phyloP scores from a whole-genome alignment of 805 yeast species.

The Starmerella bacillaris region DNA sequence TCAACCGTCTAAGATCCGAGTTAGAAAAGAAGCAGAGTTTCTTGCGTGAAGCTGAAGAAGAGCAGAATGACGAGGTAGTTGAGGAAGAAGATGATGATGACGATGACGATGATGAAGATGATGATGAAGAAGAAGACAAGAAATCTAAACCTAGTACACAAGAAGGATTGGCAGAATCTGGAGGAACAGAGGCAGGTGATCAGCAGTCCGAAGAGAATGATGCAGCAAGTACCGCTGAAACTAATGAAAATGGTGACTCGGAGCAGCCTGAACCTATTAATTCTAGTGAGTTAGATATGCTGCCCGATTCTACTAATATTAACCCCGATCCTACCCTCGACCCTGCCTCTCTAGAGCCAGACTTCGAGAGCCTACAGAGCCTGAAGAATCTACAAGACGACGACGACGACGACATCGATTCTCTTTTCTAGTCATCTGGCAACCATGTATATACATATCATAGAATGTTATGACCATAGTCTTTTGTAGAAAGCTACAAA shows the following conservation, averaged over 20 bases:
- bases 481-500: too few relatives aligned
- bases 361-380: slow-evolving; percentile 1
- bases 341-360: too few relatives aligned
- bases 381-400: slow-evolving; percentile 13
- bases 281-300: too few relatives aligned
- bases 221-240: not conserved
- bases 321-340: too few relatives aligned
- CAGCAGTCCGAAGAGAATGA: not conserved
- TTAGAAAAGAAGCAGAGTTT: slow-evolving; percentile 63
- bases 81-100: slow-evolving; percentile 14
- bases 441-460: too few relatives aligned
- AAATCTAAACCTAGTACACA: slow-evolving; percentile 12
- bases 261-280: too few relatives aligned
- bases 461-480: too few relatives aligned
- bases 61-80: slow-evolving; percentile 15
- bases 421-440: slow-evolving; percentile 13
- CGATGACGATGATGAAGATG: slow-evolving; percentile 24
- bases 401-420: slow-evolving; percentile 22
- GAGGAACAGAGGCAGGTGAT: not conserved
- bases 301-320: too few relatives aligned
- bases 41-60: slow-evolving; percentile 26
- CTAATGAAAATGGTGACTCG: too few relatives aligned
- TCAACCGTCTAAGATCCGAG: slow-evolving; percentile 59
- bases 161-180: not conserved
- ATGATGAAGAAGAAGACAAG: slow-evolving; percentile 20